These are phyloP conservation scores for Yamadazyma sp. DNA, from an alignment of 1,139 yeast genomes.

Conservation along the genomic window DNA sequence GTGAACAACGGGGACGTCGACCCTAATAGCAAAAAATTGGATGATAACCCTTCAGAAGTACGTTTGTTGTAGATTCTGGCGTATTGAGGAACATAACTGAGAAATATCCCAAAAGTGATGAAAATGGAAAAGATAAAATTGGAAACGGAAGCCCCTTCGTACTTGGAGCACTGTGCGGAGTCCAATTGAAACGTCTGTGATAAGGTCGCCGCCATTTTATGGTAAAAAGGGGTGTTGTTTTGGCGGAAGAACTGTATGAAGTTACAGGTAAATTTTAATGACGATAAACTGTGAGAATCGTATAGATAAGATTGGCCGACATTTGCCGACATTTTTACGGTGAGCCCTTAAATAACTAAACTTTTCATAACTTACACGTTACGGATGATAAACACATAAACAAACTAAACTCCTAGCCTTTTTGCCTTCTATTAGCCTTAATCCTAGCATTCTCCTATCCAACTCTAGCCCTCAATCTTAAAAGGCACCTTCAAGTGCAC, in stretches of 20 bases:
- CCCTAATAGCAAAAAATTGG: slow-evolving; percentile 70
- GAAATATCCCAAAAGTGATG: slow-evolving; percentile 65
- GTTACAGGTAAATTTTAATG: too few relatives aligned
- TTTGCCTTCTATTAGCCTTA: too few relatives aligned
- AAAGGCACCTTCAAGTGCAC: slow-evolving; percentile 39
- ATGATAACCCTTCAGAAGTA: slow-evolving; percentile 79
- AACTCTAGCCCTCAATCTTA: slow-evolving; percentile 18
- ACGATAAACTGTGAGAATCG: neutral
- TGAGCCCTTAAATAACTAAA: too few relatives aligned
- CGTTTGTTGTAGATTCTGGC: slow-evolving; percentile 54
- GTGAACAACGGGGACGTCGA: slow-evolving; percentile 73
- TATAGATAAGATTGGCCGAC: too few relatives aligned
- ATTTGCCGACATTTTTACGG: neutral
- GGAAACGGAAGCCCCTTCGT: slow-evolving; percentile 43
- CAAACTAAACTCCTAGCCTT: too few relatives aligned
- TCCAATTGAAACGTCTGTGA: slow-evolving; percentile 3
- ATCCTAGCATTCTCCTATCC: too few relatives aligned
- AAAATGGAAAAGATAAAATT: slow-evolving; percentile 51
- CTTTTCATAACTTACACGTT: too few relatives aligned
- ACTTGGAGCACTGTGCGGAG: slow-evolving; percentile 36
- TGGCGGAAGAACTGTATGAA: too few relatives aligned
- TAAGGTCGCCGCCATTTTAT: neutral
- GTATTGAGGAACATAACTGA: slow-evolving; percentile 82
- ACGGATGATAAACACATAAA: too few relatives aligned
- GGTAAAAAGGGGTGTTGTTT: too few relatives aligned